Base-by-base conservation (phyloP, 164 flowering plant genomes). In the Brasenia schreberi region DNA sequence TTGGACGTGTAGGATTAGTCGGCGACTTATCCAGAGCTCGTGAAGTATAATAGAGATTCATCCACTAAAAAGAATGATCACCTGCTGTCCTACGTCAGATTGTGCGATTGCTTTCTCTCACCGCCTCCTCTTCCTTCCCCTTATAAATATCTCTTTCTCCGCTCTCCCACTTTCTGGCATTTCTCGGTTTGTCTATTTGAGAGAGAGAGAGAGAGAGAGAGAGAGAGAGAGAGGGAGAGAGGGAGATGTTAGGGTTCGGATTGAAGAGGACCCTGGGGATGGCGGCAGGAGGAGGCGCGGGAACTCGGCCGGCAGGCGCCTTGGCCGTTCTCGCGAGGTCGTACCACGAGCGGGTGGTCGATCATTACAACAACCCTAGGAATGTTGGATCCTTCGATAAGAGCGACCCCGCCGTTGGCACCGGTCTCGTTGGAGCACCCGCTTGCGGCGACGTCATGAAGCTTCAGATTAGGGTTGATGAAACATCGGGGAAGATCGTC, bases 381-480 rank as follows among this genome's bases (percentile, higher is more conserved):
- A 95, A 95, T 79, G 99, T 90, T 5, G 99, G 99, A 3, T 82
- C 97, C 7, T 88, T 95, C 73, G 97, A 95, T 69, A 92, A 95
- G 87, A 82, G 67, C 67, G 99, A 95, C 72, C 97, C 99, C 5
- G 65, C 74, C 19, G 94, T 95, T 9, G 99, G 99, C 5, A 92
- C 99, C 1, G 99, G 97, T 0, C 86, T 95, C 4, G 99, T 95
- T 27, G 99, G 99, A 0, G 99, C 99, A 3, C 99, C 99, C 9
- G 99, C 99, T 5, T 94, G 99, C 62, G 99, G 97, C 5, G 99
- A 94, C 74, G 99, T 95, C 18, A 92, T 95, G 97, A 95, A 95
- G 85, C 85, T 92, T 14, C 97, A 92, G 79, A 90, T 95, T 19
- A 85, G 77, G 84, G 88, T 92, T 52, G 97, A 94, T 66, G 88